Evolutionary conservation across 108 stramenopile genomes (phyloP).

Genomic region (Discostella pseudostelligera): DNA sequence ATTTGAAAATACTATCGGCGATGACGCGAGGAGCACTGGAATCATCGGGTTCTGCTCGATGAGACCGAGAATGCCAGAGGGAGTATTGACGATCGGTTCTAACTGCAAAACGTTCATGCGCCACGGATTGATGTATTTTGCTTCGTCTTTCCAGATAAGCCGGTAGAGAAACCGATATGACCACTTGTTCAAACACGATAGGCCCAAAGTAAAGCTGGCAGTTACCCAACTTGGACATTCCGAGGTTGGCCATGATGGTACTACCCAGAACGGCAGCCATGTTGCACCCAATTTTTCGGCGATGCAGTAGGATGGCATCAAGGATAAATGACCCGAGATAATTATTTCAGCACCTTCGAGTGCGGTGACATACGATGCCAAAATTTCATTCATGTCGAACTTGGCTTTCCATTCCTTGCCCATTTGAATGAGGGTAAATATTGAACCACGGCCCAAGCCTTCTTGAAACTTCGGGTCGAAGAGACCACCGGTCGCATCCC

Average conservation of each 20-base stretch:
- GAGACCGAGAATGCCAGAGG: neutral
- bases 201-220: neutral
- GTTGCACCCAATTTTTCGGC: neutral
- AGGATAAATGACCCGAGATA: neutral
- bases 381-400: neutral
- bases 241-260: neutral
- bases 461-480: neutral
- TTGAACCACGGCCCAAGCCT: neutral
- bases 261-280: neutral
- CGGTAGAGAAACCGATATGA: neutral
- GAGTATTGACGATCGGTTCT: neutral
- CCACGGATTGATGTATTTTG: neutral
- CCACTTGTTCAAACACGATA: neutral
- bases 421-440: neutral
- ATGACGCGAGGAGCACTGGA: neutral
- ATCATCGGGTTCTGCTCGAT: neutral
- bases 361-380: neutral
- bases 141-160: neutral
- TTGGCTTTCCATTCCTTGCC: neutral
- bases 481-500: neutral
- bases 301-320: neutral
- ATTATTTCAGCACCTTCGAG: conserved; percentile 3
- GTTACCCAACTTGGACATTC: neutral
- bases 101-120: neutral
- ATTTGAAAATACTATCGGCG: neutral